Evolutionary conservation across 2,329 filamentous ascomycete genomes (phyloP).

Genomic region (Penicillium sp.): DNA sequence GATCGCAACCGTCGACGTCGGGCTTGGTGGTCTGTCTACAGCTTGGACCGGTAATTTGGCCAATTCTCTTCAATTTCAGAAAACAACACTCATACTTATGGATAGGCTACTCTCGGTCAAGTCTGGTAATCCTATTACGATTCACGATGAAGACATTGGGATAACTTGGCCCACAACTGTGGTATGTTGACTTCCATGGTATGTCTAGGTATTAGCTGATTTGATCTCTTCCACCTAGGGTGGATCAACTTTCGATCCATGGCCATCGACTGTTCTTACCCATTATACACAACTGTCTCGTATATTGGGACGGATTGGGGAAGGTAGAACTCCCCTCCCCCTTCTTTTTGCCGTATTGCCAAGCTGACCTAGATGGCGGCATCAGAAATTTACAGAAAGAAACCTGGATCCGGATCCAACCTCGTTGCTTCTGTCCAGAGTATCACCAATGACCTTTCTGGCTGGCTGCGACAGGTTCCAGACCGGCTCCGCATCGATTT

Average conservation of each 20-base stretch:
- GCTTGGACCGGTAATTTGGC: slow-evolving; percentile 46
- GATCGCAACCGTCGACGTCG: slow-evolving; percentile 52
- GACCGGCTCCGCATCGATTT: slow-evolving; percentile 51
- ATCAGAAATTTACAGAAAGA: slow-evolving; percentile 50
- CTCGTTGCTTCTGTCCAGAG: slow-evolving; percentile 52
- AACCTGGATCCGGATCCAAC: slow-evolving; percentile 47
- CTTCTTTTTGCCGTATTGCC: no score
- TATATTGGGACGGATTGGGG: slow-evolving; percentile 52
- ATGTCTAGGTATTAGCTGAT: not conserved
- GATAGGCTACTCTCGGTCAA: slow-evolving; percentile 51
- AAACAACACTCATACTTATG: not conserved
- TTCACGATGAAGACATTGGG: slow-evolving; percentile 55
- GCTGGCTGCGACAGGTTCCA: slow-evolving; percentile 52
- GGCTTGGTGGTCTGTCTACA: slow-evolving; percentile 59
- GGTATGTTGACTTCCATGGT: slow-evolving; percentile 16
- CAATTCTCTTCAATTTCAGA: not conserved
- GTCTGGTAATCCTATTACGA: slow-evolving; percentile 55
- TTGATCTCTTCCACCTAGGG: slow-evolving; percentile 12
- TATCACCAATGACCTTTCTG: slow-evolving; percentile 51
- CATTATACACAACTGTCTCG: slow-evolving; percentile 55
- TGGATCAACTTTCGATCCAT: slow-evolving; percentile 28
- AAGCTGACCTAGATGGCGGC: slow-evolving; percentile 10
- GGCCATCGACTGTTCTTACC: slow-evolving; percentile 49
- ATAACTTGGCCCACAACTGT: slow-evolving; percentile 37
- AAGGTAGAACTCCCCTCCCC: slow-evolving; percentile 21